Conservation (phyloP, 257 asterid species). For the Gentiana macrophylla region DNA sequence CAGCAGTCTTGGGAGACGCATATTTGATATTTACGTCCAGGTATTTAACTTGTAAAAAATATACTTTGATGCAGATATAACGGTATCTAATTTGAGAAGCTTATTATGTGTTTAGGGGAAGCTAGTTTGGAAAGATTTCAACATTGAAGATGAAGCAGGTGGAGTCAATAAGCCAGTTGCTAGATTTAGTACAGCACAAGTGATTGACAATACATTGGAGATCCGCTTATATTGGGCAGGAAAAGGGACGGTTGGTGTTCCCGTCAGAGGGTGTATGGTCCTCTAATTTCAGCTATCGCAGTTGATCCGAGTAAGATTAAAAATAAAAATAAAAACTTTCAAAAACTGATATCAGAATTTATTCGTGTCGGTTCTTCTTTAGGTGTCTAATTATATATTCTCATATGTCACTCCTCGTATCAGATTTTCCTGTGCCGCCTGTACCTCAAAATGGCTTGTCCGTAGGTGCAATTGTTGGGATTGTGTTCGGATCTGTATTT, state of each 20-base stretch:
- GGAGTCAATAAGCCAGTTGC: slow-evolving; percentile 13
- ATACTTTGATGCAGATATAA: background rate
- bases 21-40: slow-evolving; percentile 30
- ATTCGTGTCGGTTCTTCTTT: too few relatives aligned
- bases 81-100: background rate
- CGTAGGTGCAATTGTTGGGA: slow-evolving; percentile 38
- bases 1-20: slow-evolving; percentile 22
- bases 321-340: background rate
- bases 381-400: background rate
- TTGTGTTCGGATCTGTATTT: slow-evolving; percentile 34
- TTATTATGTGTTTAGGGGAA: slow-evolving; percentile 7
- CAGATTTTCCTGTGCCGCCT: slow-evolving; percentile 41
- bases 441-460: slow-evolving; percentile 30
- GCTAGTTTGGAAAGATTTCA: slow-evolving; percentile 15
- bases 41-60: slow-evolving; percentile 7
- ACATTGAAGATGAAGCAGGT: slow-evolving; percentile 16
- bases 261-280: slow-evolving; percentile 18
- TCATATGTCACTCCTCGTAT: background rate
- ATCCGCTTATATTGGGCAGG: slow-evolving; percentile 28
- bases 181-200: background rate
- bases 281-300: slow-evolving; percentile 28
- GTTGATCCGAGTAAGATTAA: slow-evolving; percentile 18
- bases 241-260: slow-evolving; percentile 19
- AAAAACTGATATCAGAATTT: too few relatives aligned
- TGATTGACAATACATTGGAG: slow-evolving; percentile 13